Conservation (phyloP, 495 filamentous ascomycete genomes). For the Penicillium ucsense region DNA sequence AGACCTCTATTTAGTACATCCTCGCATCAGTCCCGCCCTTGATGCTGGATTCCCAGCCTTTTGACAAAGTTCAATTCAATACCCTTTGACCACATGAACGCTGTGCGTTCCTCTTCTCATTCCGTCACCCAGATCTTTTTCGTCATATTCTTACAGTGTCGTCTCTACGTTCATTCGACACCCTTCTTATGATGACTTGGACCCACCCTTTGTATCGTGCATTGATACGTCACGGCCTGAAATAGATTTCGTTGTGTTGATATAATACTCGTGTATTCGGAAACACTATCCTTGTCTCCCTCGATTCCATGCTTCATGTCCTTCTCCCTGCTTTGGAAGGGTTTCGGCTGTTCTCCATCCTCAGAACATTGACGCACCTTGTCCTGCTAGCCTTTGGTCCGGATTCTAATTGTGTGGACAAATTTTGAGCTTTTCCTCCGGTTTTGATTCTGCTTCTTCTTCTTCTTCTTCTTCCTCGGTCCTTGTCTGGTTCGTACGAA, state of each 20-base stretch:
- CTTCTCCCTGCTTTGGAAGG: background rate
- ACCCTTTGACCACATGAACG: background rate
- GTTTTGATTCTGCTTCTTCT: background rate
- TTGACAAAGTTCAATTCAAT: background rate
- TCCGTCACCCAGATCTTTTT: background rate
- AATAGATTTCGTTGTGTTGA: conserved; percentile 19
- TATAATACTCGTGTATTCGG: background rate
- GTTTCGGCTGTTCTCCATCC: too few species aligned
- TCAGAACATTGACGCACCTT: background rate
- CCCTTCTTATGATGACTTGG: background rate
- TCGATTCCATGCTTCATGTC: background rate
- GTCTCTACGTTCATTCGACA: background rate
- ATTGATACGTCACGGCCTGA: conserved; percentile 19
- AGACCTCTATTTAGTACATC: background rate
- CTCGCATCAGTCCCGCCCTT: background rate
- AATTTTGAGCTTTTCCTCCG: background rate
- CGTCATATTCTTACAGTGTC: background rate
- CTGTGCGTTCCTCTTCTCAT: conserved; percentile 6
- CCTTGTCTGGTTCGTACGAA: too few species aligned
- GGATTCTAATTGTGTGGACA: background rate
- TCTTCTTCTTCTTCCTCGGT: background rate
- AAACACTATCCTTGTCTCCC: conserved; percentile 8
- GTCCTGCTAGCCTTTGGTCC: background rate
- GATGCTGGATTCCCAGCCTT: background rate
- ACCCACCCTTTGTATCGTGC: conserved; percentile 7